A percentile compares a stretch with the other conserved stretches of the same genome.
Conservation (phyloP, 2,329 filamentous ascomycete genomes). For the Colletotrichum sp. region DNA sequence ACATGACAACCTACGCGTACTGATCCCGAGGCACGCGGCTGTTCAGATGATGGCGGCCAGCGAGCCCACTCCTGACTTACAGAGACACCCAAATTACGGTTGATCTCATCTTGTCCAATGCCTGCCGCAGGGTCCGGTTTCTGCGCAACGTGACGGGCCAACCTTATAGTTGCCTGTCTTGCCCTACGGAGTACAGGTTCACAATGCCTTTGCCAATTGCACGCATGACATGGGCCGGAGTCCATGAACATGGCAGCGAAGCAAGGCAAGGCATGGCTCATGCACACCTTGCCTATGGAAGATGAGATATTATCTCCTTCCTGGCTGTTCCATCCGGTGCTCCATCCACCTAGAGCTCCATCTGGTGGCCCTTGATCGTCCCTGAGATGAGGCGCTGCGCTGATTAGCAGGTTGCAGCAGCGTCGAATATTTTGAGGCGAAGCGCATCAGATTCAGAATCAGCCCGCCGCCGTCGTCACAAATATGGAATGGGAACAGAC, state of each 20-base stretch:
- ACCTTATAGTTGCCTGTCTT: not conserved
- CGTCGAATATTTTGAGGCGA: not conserved
- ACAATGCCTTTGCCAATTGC: not conserved
- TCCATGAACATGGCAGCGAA: not conserved
- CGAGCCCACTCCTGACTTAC: not conserved
- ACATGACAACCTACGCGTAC: constrained; percentile 16
- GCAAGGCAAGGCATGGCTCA: not conserved
- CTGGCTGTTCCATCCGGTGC: not conserved
- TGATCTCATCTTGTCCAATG: constrained; percentile 1
- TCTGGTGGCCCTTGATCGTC: not conserved
- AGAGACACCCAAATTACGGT: not conserved
- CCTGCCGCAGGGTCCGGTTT: not conserved
- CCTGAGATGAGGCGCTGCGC: not conserved
- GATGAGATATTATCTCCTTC: not conserved
- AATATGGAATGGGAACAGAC: not conserved
- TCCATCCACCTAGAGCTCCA: not conserved
- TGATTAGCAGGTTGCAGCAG: not conserved
- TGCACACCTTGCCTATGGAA: not conserved
- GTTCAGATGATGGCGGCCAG: constrained; percentile 14
- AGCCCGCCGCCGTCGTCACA: not conserved
- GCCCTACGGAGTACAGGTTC: not conserved
- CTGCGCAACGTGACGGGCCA: not conserved
- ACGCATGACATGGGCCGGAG: not conserved
- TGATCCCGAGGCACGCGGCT: not conserved
- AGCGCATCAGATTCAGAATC: not conserved